Evolutionary conservation across 1,139 yeast species (phyloP).

Genomic region (Yamadazyma friedrichii): DNA sequence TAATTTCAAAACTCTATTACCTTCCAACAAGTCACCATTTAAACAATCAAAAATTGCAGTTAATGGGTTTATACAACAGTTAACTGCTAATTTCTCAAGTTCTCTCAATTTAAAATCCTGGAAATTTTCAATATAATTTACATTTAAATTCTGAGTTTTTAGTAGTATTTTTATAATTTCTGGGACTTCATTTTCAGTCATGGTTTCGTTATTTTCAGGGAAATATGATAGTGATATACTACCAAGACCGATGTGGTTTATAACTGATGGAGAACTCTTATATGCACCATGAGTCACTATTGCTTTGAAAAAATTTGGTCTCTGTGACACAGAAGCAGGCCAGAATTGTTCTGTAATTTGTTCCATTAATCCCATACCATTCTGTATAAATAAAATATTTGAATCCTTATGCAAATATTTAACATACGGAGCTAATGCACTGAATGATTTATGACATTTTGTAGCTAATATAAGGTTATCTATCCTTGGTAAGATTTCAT

Average conservation of each 20-base stretch:
- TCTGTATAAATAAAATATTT: conserved; percentile 68
- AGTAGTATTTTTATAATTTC: conserved; percentile 32
- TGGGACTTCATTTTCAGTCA: conserved; percentile 18
- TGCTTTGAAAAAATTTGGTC: conserved; percentile 70
- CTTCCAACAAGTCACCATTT: conserved; percentile 64
- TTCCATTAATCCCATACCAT: conserved; percentile 72
- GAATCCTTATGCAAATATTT: conserved; percentile 42
- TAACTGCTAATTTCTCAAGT: conserved; percentile 71
- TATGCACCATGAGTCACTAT: conserved; percentile 82
- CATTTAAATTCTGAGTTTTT: conserved; percentile 36
- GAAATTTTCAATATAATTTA: conserved; percentile 41
- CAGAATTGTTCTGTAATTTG: conserved; percentile 54
- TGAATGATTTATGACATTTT: conserved; percentile 55
- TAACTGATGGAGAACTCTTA: conserved; percentile 38
- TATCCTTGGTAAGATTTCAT: conserved; percentile 21
- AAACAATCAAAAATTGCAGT: conserved; percentile 66
- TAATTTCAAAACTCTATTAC: conserved; percentile 29
- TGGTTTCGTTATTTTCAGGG: conserved; percentile 12
- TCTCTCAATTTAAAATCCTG: conserved; percentile 62
- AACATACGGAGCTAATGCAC: conserved; percentile 46
- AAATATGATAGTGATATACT: conserved; percentile 42
- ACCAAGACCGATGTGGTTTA: conserved; percentile 72
- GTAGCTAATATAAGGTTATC: conserved; percentile 60
- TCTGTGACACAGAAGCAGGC: conserved; percentile 31
- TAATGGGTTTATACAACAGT: conserved; percentile 74